A percentile compares a stretch with the other conserved stretches of the same genome.
These are phyloP conservation scores for Colletotrichum orchidophilum DNA, from an alignment of 2,329 filamentous ascomycete genomes.

Conservation along the genomic window DNA sequence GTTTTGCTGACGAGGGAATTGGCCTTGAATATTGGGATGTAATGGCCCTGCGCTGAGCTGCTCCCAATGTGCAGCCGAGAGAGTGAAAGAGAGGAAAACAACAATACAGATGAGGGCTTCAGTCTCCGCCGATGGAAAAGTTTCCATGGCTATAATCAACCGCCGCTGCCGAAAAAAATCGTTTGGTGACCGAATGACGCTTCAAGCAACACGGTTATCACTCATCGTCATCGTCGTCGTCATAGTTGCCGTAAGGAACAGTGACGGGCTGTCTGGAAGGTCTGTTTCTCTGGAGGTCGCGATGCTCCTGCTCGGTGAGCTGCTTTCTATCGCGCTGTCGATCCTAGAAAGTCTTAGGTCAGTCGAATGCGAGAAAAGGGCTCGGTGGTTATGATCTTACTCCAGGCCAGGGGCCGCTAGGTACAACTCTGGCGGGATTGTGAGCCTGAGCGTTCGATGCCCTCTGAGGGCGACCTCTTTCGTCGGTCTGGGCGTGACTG, in stretches of 20 bases:
- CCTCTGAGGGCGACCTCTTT: background rate
- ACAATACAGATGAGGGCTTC: no score
- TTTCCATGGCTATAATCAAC: no score
- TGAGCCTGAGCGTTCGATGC: background rate
- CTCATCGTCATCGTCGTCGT: slow-evolving; percentile 8
- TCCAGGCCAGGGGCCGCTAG: background rate
- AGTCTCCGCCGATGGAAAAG: no score
- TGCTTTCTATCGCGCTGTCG: slow-evolving; percentile 24
- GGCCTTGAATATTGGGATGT: background rate
- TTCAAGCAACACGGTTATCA: background rate
- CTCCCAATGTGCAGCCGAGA: background rate
- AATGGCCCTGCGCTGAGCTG: background rate
- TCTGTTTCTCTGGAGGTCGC: slow-evolving; percentile 4
- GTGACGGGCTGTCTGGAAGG: background rate
- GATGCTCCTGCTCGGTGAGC: slow-evolving; percentile 22
- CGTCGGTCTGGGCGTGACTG: background rate
- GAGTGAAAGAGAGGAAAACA: background rate
- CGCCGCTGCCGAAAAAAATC: no score
- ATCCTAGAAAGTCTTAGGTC: background rate
- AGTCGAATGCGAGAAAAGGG: background rate
- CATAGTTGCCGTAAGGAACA: background rate
- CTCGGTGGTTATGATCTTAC: background rate
- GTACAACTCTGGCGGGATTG: background rate
- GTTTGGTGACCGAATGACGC: no score
- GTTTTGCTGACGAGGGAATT: background rate